phyloP scores from a whole-genome alignment of 164 flowering plant species.

The Paratinospora sagittata region DNA sequence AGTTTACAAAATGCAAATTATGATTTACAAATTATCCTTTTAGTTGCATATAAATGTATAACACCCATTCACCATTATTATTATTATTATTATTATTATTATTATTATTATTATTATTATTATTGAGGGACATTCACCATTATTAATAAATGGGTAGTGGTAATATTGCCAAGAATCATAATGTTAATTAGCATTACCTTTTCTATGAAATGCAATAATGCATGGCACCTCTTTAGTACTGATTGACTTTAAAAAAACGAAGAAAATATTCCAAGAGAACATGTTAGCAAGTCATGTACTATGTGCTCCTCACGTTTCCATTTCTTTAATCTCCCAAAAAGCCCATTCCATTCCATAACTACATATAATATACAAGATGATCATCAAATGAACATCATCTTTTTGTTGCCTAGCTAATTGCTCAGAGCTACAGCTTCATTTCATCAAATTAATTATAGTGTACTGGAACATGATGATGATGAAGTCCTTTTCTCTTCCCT shows the following conservation, averaged over 20 bases:
- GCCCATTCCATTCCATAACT: background rate
- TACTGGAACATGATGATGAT: background rate
- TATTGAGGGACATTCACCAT: no score
- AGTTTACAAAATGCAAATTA: no score
- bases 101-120: no score
- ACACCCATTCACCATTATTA: no score
- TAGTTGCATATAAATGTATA: no score
- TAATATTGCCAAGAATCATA: no score
- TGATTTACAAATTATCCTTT: no score
- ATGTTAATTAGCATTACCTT: no score
- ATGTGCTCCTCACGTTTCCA: slow-evolving; percentile 17
- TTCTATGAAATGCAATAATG: no score
- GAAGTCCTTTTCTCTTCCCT: background rate
- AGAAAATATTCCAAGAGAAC: background rate
- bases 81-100: no score
- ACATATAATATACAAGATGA: background rate
- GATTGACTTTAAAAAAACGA: background rate
- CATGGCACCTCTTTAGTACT: background rate
- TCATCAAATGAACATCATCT: background rate
- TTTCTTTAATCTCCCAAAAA: background rate
- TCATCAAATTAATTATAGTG: no score
- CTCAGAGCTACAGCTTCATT: background rate
- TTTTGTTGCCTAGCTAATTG: background rate
- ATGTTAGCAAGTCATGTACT: background rate
- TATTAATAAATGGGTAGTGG: no score